Base-by-base conservation (phyloP, 805 yeast species). In the Candida pini region DNA sequence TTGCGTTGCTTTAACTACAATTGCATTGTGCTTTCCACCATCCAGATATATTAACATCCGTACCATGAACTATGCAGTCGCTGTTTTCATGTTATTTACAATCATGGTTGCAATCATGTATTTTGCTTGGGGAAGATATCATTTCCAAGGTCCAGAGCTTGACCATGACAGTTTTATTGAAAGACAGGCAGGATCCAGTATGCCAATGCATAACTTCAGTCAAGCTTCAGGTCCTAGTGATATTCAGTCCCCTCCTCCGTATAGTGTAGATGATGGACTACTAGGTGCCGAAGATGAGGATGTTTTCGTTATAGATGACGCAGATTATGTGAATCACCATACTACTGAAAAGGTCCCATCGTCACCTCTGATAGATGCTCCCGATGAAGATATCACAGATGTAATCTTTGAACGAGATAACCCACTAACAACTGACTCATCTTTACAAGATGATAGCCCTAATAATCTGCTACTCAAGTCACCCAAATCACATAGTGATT, bases 21-120 rank as follows among this genome's bases (percentile, higher is more conserved):
- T 79, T 31, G 65, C 82, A 1, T 63, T 83, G n/a, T 80, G 87
- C 43, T 61, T 80, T 53, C 90, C 90, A 1, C 81, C 87, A 1
- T 76, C 76, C 31, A 62, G 81, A 33, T 75, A 73, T 16, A 69
- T 75, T 5, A 68, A 69, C 26, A 49, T 54, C 15, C 48, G 47
- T 14, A 53, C 62, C n/a, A 76, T 77, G 81, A 77, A 77, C 49
- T 77, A 75, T 47, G 87, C 94, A 0, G 56, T 76, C n/a, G 69
- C 71, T 8, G 88, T 83, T 4, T 73, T 81, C 42, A 41, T 65
- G 0, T 43, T 67, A 1, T 70, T 70, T 39, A 60, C 76, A n/a
- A 44, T 73, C 0, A 45, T 62, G 1, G 65, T 78, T 26, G 73
- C 81, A 1, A 41, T 68, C 0, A 39, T 73, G 4, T 83, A 75